Evolutionary conservation across 129 eudicot species (phyloP), one percentile per base, ranked within the genome.

Genomic region (Centaurea solstitialis): DNA sequence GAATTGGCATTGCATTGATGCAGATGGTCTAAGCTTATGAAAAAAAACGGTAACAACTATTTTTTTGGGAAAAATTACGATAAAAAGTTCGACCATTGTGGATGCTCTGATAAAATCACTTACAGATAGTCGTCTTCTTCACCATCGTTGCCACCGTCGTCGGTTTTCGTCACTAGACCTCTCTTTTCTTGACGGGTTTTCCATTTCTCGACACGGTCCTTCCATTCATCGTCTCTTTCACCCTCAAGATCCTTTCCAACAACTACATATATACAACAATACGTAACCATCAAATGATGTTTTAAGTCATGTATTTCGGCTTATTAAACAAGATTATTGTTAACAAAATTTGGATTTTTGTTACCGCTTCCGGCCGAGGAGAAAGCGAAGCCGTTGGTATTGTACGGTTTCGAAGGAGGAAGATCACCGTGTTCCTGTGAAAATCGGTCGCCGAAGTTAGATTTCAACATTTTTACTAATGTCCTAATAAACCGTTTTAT

Each of bases 201-300:
- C 99, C 99, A 95, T 87, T 93, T 91, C 80, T 95, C 98, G 15
- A 95, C 93, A 62, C 99, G 91, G 21, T 95, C 99, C 78, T 93
- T 95, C 99, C 99, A 95, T 85, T 95, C 99, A 13, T 86, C 81
- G 15, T 93, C 97, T 77, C 87, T 86, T 47, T 94, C 97, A 57
- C 87, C 97, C 20, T 94, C 98, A 18, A 92, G 85, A 81, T 94
- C 97, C 83, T 90, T 94, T 1, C 98, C 99, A 3, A 78, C 87
- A 80, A 89, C 98, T 93, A 73, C 64, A 79, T 39, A 82, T 39
- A 82, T 47, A n/a, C n/a, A n/a, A 79, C 47, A 28, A 1, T 45
- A 75, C 28, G 26, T 45, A 65, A 73, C 75, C 67, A 77, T n/a
- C 67, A 39, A 35, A 67, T 81, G 35, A 41, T 41, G 22, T 47